phyloP scores from a whole-genome alignment of 495 filamentous ascomycete species.

The Aspergillus heteromorphus region DNA sequence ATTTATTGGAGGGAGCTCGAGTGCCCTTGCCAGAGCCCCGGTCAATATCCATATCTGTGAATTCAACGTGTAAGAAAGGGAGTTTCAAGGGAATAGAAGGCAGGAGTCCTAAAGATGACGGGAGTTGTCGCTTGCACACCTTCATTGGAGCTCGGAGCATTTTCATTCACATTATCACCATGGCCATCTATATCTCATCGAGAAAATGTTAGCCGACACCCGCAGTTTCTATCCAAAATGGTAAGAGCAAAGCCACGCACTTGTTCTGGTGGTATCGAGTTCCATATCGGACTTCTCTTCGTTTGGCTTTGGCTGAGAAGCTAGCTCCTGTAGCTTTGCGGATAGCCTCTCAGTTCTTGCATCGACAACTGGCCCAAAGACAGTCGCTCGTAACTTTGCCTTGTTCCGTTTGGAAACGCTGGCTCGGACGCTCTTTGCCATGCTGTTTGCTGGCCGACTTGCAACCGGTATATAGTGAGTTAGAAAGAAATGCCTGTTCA shows the following conservation, averaged over 20 bases:
- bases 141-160: slow-evolving; percentile 19
- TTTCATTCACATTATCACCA: slow-evolving; percentile 10
- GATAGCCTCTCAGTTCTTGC: slow-evolving; percentile 74
- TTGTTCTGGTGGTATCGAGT: slow-evolving; percentile 12
- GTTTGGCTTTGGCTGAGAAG: slow-evolving; percentile 52
- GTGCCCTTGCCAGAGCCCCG: slow-evolving; percentile 15
- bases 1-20: slow-evolving; percentile 21
- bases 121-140: slow-evolving; percentile 17
- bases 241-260: slow-evolving; percentile 20
- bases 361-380: slow-evolving; percentile 73
- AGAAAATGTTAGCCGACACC: too few relatives aligned
- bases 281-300: slow-evolving; percentile 22
- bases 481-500: neutral
- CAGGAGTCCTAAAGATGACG: neutral
- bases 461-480: neutral
- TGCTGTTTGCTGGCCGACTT: slow-evolving; percentile 28
- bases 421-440: slow-evolving; percentile 79
- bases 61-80: slow-evolving; percentile 6
- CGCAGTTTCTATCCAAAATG: neutral
- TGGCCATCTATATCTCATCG: slow-evolving; percentile 12
- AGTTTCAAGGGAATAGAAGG: neutral
- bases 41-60: slow-evolving; percentile 39
- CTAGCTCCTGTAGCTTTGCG: slow-evolving; percentile 71
- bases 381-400: slow-evolving; percentile 62
- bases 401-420: slow-evolving; percentile 74